A percentile compares a stretch with the other conserved stretches of the same genome.
These are phyloP conservation scores for Alternaria triticina DNA, from an alignment of 2,329 filamentous ascomycete genomes.

Conservation along the genomic window DNA sequence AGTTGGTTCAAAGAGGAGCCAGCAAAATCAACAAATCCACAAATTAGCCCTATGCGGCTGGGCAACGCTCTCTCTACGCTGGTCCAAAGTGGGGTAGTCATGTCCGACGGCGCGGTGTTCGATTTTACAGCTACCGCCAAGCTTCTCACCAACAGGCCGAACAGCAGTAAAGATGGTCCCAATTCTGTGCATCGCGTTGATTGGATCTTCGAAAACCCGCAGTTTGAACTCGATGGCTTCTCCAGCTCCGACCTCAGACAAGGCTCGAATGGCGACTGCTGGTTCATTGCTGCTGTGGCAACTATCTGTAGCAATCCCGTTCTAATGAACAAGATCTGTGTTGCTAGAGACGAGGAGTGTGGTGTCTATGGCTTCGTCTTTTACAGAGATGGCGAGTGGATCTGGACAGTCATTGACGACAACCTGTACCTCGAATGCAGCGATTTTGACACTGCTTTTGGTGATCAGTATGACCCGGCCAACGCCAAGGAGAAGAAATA, in stretches of 20 bases:
- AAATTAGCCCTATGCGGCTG: slow-evolving; percentile 19
- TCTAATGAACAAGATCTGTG: slow-evolving; percentile 75
- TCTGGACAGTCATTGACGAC: slow-evolving; percentile 88
- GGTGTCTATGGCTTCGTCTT: slow-evolving; percentile 89
- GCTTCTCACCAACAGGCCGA: slow-evolving; percentile 52
- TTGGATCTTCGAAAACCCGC: slow-evolving; percentile 77
- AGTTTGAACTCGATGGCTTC: slow-evolving; percentile 78
- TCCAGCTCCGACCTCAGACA: slow-evolving; percentile 80
- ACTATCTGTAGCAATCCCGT: slow-evolving; percentile 74
- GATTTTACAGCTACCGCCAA: slow-evolving; percentile 64
- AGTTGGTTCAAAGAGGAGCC: slow-evolving; percentile 54
- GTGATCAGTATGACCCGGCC: slow-evolving; percentile 68
- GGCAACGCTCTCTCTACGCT: slow-evolving; percentile 35
- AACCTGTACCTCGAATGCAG: slow-evolving; percentile 81
- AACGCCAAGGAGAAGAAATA: slow-evolving; percentile 65
- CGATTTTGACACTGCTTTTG: slow-evolving; percentile 76
- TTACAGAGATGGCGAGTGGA: slow-evolving; percentile 71
- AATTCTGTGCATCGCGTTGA: slow-evolving; percentile 50
- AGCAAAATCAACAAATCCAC: slow-evolving; percentile 53
- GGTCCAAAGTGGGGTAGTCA: slow-evolving; percentile 27
- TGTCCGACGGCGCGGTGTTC: slow-evolving; percentile 22
- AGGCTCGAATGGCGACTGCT: slow-evolving; percentile 80
- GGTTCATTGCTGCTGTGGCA: slow-evolving; percentile 81
- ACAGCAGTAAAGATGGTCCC: slow-evolving; percentile 25
- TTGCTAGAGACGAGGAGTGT: slow-evolving; percentile 72